Conservation (phyloP, 495 filamentous ascomycete genomes). For the Letharia columbiana region DNA sequence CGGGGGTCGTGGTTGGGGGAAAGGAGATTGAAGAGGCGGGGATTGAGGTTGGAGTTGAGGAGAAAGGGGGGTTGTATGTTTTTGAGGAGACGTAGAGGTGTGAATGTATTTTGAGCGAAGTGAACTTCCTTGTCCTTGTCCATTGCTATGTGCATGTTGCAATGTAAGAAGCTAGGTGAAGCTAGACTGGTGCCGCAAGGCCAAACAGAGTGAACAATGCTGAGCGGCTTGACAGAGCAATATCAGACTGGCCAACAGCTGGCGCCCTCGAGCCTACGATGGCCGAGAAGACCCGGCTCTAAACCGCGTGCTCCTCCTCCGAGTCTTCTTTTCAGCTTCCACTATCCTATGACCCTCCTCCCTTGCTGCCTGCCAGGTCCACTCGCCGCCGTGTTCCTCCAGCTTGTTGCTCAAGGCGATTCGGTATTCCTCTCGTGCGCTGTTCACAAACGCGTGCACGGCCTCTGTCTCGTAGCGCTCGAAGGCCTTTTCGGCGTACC, state of each 20-base stretch:
- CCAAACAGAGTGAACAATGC: not conserved
- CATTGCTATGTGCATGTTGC: not conserved
- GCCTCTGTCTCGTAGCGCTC: constrained; percentile 20
- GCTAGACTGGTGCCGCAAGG: not conserved
- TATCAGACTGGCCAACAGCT: not conserved
- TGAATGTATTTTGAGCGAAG: not conserved
- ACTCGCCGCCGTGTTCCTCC: constrained; percentile 21
- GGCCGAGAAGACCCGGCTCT: not conserved
- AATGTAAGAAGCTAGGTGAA: not conserved
- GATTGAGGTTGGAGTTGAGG: constrained; percentile 76
- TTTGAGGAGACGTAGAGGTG: constrained; percentile 34
- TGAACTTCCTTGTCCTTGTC: not conserved
- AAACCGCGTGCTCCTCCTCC: constrained; percentile 9
- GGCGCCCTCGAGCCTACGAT: not conserved
- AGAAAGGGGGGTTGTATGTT: constrained; percentile 43
- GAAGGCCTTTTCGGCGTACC: constrained; percentile 17
- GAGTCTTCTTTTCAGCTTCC: constrained; percentile 14
- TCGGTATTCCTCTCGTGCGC: constrained; percentile 21
- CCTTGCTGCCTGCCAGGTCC: constrained; percentile 26
- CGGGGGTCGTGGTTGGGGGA: constrained; percentile 71
- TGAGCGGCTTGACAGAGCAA: not conserved
- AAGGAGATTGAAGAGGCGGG: constrained; percentile 77
- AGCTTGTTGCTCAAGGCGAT: constrained; percentile 21
- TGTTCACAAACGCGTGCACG: constrained; percentile 28
- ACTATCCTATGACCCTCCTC: constrained; percentile 14